A percentile compares a stretch with the other conserved stretches of the same genome.
Evolutionary conservation across 129 eudicot genomes (phyloP).

Genomic region (Centella asiatica): DNA sequence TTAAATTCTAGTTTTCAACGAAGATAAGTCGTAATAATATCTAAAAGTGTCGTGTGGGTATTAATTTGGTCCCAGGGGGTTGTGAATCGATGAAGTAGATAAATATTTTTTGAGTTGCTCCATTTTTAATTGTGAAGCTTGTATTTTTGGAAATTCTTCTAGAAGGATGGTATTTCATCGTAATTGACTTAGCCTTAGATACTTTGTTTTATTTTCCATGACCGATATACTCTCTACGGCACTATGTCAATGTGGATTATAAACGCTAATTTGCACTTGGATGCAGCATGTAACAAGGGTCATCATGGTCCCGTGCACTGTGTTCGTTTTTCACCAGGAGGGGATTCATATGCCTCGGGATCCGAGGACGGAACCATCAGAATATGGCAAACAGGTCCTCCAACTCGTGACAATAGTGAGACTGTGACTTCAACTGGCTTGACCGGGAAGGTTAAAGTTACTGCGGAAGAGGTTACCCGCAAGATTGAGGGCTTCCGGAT

Average conservation of each 20-base stretch:
- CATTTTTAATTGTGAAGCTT: too few relatives aligned
- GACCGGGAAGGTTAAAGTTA: constrained; percentile 26
- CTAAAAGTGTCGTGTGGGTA: too few relatives aligned
- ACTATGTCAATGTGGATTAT: not conserved
- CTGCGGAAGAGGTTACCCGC: constrained; percentile 28
- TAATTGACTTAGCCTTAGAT: too few relatives aligned
- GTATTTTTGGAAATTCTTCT: too few relatives aligned
- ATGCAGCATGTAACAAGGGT: constrained; percentile 78
- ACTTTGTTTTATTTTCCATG: too few relatives aligned
- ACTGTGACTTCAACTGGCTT: constrained; percentile 21
- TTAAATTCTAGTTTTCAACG: too few relatives aligned
- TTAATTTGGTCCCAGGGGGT: too few relatives aligned
- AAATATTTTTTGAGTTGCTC: too few relatives aligned
- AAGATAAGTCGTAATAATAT: too few relatives aligned
- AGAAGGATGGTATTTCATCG: too few relatives aligned
- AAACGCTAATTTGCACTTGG: not conserved
- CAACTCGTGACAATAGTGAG: constrained; percentile 26
- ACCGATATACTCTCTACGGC: not conserved
- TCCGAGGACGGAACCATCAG: constrained; percentile 81
- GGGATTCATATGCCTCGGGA: constrained; percentile 78
- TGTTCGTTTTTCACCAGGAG: constrained; percentile 65
- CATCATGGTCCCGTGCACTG: constrained; percentile 91
- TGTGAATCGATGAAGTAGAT: too few relatives aligned
- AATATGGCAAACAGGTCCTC: constrained; percentile 67
- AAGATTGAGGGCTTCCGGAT: constrained; percentile 44